phyloP scores from a whole-genome alignment of 768 basidiomycete genomes.

The Lentinus tigrinus region DNA sequence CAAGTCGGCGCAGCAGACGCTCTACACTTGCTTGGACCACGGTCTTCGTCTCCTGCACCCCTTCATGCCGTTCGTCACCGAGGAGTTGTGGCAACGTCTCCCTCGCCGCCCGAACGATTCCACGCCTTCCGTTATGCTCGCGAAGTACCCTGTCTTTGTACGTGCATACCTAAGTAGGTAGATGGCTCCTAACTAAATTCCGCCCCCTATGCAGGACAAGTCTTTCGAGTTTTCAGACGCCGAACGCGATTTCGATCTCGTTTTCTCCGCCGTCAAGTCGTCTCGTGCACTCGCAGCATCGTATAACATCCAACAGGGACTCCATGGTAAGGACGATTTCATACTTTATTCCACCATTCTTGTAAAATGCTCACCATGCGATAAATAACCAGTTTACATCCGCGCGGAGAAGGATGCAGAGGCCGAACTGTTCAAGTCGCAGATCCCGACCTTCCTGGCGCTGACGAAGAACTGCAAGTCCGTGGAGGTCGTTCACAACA shows the following conservation, averaged over 20 bases:
- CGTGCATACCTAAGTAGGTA: conserved; percentile 30
- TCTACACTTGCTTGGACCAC: conserved; percentile 91
- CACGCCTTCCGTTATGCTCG: conserved; percentile 87
- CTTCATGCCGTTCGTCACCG: conserved; percentile 99
- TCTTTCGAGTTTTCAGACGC: conserved; percentile 67
- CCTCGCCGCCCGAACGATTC: conserved; percentile 81
- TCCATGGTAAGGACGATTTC: conserved; percentile 75
- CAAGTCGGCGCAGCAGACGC: conserved; percentile 88
- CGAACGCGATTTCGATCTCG: conserved; percentile 82
- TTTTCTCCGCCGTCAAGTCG: conserved; percentile 75
- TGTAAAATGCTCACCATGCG: background rate
- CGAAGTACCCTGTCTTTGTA: conserved; percentile 79
- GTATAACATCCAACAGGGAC: conserved; percentile 84
- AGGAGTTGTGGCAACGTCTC: conserved; percentile 97
- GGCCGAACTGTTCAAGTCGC: conserved; percentile 65
- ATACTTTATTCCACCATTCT: background rate
- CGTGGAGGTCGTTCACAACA: conserved; percentile 61
- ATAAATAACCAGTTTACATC: conserved; percentile 65
- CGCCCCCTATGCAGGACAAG: conserved; percentile 43
- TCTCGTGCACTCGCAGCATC: conserved; percentile 85
- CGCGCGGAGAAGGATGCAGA: conserved; percentile 65
- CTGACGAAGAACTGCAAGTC: conserved; percentile 88
- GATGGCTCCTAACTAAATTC: background rate
- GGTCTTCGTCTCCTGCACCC: conserved; percentile 92
- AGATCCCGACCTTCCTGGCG: conserved; percentile 71